These are phyloP conservation scores for Debaryomyces maramus DNA, from an alignment of 805 yeast species.

Conservation along the genomic window DNA sequence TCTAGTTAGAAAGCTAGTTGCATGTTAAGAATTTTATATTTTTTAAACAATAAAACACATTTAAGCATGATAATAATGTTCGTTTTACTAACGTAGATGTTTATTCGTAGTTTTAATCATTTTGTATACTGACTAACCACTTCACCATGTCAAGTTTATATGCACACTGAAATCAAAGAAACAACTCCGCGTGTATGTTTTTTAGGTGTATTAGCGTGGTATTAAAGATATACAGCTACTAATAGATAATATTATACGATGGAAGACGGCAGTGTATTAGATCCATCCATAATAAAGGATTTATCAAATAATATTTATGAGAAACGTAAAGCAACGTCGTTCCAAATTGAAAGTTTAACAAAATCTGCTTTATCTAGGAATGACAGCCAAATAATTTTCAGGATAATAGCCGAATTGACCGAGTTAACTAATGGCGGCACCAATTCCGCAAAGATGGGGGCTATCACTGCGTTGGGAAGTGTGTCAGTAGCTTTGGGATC, in stretches of 20 bases:
- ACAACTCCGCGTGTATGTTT: no score
- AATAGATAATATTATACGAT: constrained; percentile 19
- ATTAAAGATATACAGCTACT: no score
- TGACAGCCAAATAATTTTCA: constrained; percentile 59
- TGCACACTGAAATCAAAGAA: no score
- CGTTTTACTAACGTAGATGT: no score
- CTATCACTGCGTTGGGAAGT: constrained; percentile 92
- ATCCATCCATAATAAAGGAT: constrained; percentile 39
- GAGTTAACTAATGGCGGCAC: constrained; percentile 75
- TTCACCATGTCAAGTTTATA: no score
- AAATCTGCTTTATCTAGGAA: constrained; percentile 63
- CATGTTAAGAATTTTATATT: no score
- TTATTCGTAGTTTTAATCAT: no score
- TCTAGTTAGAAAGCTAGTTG: no score
- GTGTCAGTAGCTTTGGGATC: constrained; percentile 90
- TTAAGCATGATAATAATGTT: no score
- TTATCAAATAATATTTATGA: constrained; percentile 47
- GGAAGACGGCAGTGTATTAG: constrained; percentile 30
- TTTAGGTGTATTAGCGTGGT: no score
- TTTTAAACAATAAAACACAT: no score
- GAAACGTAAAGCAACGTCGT: constrained; percentile 48
- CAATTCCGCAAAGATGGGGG: constrained; percentile 81
- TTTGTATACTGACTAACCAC: no score
- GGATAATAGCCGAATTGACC: constrained; percentile 72
- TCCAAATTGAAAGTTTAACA: constrained; percentile 74